These are phyloP conservation scores for Geum urbanum DNA, from an alignment of 306 rosid species.

Conservation along the genomic window DNA sequence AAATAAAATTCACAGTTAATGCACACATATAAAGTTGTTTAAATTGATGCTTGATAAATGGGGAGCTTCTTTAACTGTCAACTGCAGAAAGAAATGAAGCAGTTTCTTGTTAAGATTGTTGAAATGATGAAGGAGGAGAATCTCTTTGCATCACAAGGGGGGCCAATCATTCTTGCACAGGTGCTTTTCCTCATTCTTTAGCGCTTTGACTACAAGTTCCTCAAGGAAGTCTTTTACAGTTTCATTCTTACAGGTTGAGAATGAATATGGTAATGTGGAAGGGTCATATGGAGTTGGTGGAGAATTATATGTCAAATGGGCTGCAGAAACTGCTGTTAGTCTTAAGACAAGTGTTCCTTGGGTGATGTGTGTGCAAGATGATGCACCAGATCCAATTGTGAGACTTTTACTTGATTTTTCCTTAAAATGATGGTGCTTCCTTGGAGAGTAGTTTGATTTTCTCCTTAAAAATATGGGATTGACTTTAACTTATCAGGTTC, in stretches of 20 bases:
- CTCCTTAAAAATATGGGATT: background rate
- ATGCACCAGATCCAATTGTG: constrained; percentile 31
- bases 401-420: constrained; percentile 7
- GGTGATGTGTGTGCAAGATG: constrained; percentile 32
- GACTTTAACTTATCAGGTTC: background rate
- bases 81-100: constrained; percentile 17
- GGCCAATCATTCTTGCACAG: constrained; percentile 32
- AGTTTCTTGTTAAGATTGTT: constrained; percentile 20
- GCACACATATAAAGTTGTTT: background rate
- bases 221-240: background rate
- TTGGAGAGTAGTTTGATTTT: background rate
- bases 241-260: constrained; percentile 15
- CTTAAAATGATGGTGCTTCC: background rate
- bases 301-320: constrained; percentile 25
- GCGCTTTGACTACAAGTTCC: background rate
- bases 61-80: background rate
- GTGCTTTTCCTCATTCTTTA: background rate
- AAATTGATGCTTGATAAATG: background rate
- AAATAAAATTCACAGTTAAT: background rate
- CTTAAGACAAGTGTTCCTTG: constrained; percentile 25
- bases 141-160: constrained; percentile 30
- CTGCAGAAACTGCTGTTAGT: constrained; percentile 29
- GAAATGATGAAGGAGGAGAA: constrained; percentile 26
- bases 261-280: constrained; percentile 26
- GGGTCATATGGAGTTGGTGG: constrained; percentile 22